Base-by-base conservation (phyloP, 192 early-diverging fungal genomes). In the Coemansia sp. region DNA sequence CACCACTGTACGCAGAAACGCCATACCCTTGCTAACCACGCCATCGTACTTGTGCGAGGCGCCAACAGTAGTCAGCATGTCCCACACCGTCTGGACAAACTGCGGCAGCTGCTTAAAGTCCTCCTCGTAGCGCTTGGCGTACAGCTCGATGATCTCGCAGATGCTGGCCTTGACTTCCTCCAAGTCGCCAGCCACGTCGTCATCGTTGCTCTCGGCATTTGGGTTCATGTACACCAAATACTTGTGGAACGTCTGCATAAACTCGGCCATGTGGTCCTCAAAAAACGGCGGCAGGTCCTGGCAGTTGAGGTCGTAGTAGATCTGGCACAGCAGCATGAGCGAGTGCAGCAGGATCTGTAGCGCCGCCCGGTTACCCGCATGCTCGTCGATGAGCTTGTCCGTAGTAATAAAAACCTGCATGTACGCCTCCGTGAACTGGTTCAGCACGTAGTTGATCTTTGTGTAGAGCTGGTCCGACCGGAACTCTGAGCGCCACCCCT, bases 281-380 rank as follows among this genome's bases (percentile, higher is more conserved):
- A 97, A 98, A 74, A 94, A 97, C 69, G 95, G 93, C 13, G 97
- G 96, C 57, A 97, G 77, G 76, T 99, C 97, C 79, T 97, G 96
- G 71, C 85, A 95, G 67, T 95, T 99, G 50, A 99, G 82, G 73
- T 92, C 91, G 69, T 95, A 95, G 74, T 90, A 99, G 58, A 99
- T 92, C 76, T 96, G 91, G 59, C 87, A 85, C 59, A 97, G 69
- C 7, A 95, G 84, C 51, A 88, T 77, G 23, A 99, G 62, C 13
- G 86, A 86, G 64, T 94, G 88, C 39, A 87, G 86, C 51, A 98
- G 82, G 20, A 89, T 76, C 42, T 86, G 79, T 45, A 98, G 76
- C 23, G 88, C 89, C 38, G 74, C 61, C 18, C 66, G 65, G 65
- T 96, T 88, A 43, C 75, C 73, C 5, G 73, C 71, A 63, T 93